These are phyloP conservation scores for Scenedesmus sp. DNA, from an alignment of 163 green algal species.

Conservation along the genomic window DNA sequence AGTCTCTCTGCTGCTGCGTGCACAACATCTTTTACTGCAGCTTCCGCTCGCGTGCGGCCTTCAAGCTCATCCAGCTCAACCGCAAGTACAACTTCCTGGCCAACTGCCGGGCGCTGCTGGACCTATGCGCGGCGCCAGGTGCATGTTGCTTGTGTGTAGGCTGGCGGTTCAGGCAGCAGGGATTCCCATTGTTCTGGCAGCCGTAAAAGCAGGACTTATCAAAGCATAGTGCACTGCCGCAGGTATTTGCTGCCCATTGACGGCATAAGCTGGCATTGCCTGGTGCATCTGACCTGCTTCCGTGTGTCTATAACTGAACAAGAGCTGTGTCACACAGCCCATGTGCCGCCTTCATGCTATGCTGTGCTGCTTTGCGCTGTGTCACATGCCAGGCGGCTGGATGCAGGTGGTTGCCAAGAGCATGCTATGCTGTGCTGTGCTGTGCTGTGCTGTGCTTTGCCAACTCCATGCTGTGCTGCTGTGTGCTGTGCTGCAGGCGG, in stretches of 20 bases:
- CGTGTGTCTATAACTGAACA: too few relatives aligned
- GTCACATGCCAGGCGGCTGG: neutral
- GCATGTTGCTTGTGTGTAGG: constrained; percentile 25
- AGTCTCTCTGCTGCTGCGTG: neutral
- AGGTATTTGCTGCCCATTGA: too few relatives aligned
- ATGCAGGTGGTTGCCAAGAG: neutral
- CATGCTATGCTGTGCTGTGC: neutral
- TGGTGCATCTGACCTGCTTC: too few relatives aligned
- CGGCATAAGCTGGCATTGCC: too few relatives aligned
- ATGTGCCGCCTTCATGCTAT: too few relatives aligned
- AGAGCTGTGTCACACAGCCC: too few relatives aligned
- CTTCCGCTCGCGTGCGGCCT: constrained; percentile 97
- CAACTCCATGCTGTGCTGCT: neutral
- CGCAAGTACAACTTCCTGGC: constrained; percentile 95
- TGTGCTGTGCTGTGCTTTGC: constrained; percentile 76
- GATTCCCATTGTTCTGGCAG: neutral
- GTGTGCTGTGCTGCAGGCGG: constrained; percentile 84
- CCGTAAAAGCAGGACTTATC: too few relatives aligned
- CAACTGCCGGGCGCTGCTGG: constrained; percentile 83
- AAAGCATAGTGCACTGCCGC: too few relatives aligned
- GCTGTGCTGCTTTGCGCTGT: neutral
- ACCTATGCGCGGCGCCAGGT: constrained; percentile 95
- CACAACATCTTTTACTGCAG: constrained; percentile 58
- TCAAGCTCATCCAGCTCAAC: constrained; percentile 99
- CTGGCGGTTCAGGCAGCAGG: constrained; percentile 62